phyloP scores from a whole-genome alignment of 805 yeast genomes.

The Myxozyma udenii region DNA sequence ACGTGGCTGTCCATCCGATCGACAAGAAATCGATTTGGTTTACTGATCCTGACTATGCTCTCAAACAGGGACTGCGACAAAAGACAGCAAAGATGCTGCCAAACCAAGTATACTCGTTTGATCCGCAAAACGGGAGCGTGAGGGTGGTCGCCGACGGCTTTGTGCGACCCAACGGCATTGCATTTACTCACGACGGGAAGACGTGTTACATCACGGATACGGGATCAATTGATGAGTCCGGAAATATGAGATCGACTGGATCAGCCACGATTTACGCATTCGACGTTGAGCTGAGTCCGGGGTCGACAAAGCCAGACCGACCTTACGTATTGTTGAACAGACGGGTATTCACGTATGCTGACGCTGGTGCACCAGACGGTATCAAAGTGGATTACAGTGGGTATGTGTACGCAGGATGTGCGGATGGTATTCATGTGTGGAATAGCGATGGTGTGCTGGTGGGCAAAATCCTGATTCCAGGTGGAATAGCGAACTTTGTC shows the following conservation, averaged over 20 bases:
- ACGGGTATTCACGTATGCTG: constrained; percentile 35
- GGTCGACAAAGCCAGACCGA: constrained; percentile 3
- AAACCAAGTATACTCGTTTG: constrained; percentile 44
- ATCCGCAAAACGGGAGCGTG: constrained; percentile 32
- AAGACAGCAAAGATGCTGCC: constrained; percentile 25
- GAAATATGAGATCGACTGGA: constrained; percentile 14
- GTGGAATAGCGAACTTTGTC: constrained; percentile 35
- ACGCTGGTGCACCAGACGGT: constrained; percentile 36
- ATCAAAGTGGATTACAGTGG: constrained; percentile 33
- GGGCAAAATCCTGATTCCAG: constrained; percentile 33
- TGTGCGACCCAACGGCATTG: constrained; percentile 68
- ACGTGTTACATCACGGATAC: constrained; percentile 52
- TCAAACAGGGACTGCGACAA: constrained; percentile 28
- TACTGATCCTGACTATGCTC: constrained; percentile 35
- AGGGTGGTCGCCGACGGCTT: constrained; percentile 43
- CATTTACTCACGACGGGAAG: constrained; percentile 47
- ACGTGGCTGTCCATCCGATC: constrained; percentile 33
- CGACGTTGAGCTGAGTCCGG: constrained; percentile 30
- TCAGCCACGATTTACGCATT: constrained; percentile 34
- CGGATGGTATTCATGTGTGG: constrained; percentile 37
- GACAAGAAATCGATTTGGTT: constrained; percentile 36
- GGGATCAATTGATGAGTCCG: constrained; percentile 24
- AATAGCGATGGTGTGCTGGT: constrained; percentile 31
- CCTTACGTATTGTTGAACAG: constrained; percentile 30
- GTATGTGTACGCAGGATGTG: constrained; percentile 36